Conservation (phyloP, 768 basidiomycete species). For the Infundibulicybe gibba region DNA sequence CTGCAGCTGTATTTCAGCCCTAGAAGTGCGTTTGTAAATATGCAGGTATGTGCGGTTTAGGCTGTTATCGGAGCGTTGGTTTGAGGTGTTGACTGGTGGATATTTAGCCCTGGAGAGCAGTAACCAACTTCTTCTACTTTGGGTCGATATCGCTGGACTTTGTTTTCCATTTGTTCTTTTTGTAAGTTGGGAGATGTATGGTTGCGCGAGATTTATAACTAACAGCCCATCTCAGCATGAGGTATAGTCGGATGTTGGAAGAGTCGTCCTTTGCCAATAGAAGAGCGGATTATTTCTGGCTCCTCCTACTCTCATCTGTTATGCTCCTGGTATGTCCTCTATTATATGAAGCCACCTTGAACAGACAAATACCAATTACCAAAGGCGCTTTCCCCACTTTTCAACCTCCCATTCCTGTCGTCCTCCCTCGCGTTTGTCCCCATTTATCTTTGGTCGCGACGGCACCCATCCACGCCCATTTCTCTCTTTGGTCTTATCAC, state of each 20-base stretch:
- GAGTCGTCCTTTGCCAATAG: slow-evolving; percentile 92
- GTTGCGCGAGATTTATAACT: neutral
- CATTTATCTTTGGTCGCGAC: slow-evolving; percentile 95
- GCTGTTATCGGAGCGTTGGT: neutral
- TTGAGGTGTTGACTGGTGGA: slow-evolving; percentile 7
- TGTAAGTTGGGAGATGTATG: slow-evolving; percentile 54
- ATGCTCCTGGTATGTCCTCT: slow-evolving; percentile 74
- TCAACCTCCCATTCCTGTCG: slow-evolving; percentile 92
- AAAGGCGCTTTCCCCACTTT: slow-evolving; percentile 78
- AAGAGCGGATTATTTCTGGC: slow-evolving; percentile 94
- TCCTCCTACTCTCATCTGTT: slow-evolving; percentile 76
- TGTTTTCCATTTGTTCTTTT: slow-evolving; percentile 97
- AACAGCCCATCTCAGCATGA: slow-evolving; percentile 62
- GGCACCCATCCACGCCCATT: slow-evolving; percentile 94
- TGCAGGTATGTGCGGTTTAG: slow-evolving; percentile 50
- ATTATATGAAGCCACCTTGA: neutral
- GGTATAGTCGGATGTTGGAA: slow-evolving; percentile 95
- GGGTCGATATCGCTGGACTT: slow-evolving; percentile 92
- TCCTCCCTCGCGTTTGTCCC: slow-evolving; percentile 92
- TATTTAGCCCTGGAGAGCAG: slow-evolving; percentile 75
- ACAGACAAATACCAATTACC: slow-evolving; percentile 1
- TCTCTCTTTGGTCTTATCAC: slow-evolving; percentile 94
- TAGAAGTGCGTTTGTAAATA: slow-evolving; percentile 77
- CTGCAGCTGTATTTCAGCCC: slow-evolving; percentile 92
- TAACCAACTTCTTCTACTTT: slow-evolving; percentile 96